Evolutionary conservation across 345 rosid genomes (phyloP).

Genomic region (Barbarea vulgaris): DNA sequence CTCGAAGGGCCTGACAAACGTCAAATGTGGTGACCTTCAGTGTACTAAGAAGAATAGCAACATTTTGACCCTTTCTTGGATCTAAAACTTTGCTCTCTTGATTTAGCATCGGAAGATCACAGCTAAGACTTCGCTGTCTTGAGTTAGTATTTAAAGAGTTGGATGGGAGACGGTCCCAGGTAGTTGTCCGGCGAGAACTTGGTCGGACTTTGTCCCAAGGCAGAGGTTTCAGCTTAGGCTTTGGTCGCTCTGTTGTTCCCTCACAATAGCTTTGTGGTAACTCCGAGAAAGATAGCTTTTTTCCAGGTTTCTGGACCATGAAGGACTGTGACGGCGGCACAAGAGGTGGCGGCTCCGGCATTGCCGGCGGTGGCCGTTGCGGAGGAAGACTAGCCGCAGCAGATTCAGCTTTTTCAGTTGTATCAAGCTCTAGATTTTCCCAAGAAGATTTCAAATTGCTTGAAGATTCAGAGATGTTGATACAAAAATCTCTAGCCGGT

Average conservation of each 20-base stretch:
- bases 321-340: constrained; percentile 73
- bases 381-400: constrained; percentile 37
- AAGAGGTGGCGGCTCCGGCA: constrained; percentile 61
- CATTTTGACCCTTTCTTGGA: constrained; percentile 75
- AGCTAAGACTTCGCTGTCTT: constrained; percentile 46
- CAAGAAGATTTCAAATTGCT: constrained; percentile 27
- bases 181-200: constrained; percentile 81
- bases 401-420: constrained; percentile 27
- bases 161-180: constrained; percentile 86
- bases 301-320: constrained; percentile 50
- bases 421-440: constrained; percentile 36
- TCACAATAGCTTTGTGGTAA: constrained; percentile 55
- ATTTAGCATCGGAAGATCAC: constrained; percentile 43
- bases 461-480: constrained; percentile 44
- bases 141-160: constrained; percentile 61
- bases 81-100: constrained; percentile 77
- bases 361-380: constrained; percentile 42
- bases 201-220: constrained; percentile 98
- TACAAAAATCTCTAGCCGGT: constrained; percentile 37
- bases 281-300: constrained; percentile 38
- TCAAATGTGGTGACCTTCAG: constrained; percentile 77
- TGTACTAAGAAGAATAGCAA: constrained; percentile 75
- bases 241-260: constrained; percentile 48
- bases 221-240: constrained; percentile 83
- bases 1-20: constrained; percentile 69